Evolutionary conservation across 371 early-diverging fungal species (phyloP).

Genomic region (Edhazardia aedis): DNA sequence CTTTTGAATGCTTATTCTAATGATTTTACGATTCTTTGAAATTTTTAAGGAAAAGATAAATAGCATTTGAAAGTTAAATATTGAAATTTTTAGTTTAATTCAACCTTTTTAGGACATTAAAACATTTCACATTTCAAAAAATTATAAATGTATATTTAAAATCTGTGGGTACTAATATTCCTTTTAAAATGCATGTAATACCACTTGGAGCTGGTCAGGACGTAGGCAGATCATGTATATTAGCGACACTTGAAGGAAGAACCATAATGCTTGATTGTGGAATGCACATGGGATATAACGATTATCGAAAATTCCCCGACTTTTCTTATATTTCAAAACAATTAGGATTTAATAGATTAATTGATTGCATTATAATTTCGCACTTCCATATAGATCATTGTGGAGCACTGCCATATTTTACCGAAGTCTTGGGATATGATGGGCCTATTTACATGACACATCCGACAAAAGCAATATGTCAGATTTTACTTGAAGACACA

Average conservation of each 20-base stretch:
- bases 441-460: conserved; percentile 84
- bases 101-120: too few species aligned
- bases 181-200: too few species aligned
- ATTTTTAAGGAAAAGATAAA: too few species aligned
- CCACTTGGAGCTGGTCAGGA: conserved; percentile 56
- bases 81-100: too few species aligned
- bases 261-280: conserved; percentile 91
- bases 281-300: conserved; percentile 83
- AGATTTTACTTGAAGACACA: conserved; percentile 68
- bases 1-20: too few species aligned
- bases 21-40: too few species aligned
- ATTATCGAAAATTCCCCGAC: conserved; percentile 77
- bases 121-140: too few species aligned
- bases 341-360: conserved; percentile 56
- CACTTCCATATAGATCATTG: conserved; percentile 91
- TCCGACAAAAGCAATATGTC: conserved; percentile 75
- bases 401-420: conserved; percentile 75
- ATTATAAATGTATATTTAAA: too few species aligned
- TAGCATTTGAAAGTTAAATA: too few species aligned
- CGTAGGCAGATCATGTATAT: conserved; percentile 71
- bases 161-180: too few species aligned
- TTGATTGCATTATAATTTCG: conserved; percentile 69
- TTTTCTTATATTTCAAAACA: conserved; percentile 66
- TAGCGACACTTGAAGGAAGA: conserved; percentile 60
- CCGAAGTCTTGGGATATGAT: conserved; percentile 70